Percentiles rank a stretch among this genome's conserved stretches.
Conservation (phyloP, 352 stramenopile species). For the Globisporangium nagaii region DNA sequence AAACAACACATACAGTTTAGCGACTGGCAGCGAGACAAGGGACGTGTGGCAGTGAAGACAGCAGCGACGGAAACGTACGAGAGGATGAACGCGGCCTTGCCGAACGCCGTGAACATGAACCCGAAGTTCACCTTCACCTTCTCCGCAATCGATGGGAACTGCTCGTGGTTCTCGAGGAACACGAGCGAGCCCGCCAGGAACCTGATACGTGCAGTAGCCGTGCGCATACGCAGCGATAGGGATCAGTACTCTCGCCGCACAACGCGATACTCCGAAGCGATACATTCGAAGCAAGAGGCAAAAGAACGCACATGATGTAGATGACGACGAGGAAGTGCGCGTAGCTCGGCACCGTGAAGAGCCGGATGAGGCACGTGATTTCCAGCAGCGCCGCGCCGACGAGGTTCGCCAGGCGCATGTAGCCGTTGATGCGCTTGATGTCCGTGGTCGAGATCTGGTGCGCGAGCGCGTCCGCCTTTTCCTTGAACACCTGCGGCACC, state of each 20-base stretch:
- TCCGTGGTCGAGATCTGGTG: conserved; percentile 70
- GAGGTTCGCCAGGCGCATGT: conserved; percentile 82
- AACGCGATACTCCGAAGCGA: not conserved
- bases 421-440: conserved; percentile 82
- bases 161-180: conserved; percentile 83
- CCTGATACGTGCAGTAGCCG: conserved; percentile 18
- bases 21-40: no score
- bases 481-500: conserved; percentile 59
- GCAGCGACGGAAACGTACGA: no score
- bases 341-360: conserved; percentile 73
- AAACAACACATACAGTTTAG: no score
- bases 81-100: conserved; percentile 80
- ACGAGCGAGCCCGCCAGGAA: conserved; percentile 55
- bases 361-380: conserved; percentile 71
- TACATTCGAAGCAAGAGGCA: not conserved
- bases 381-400: conserved; percentile 50
- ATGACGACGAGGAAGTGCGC: conserved; percentile 80
- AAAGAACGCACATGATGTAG: conserved; percentile 66
- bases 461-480: conserved; percentile 64
- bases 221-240: not conserved
- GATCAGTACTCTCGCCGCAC: not conserved
- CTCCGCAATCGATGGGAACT: conserved; percentile 68
- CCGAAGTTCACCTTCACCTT: conserved; percentile 85
- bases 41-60: no score
- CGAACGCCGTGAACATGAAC: conserved; percentile 85